Base-by-base conservation (phyloP, 2,329 filamentous ascomycete species). In the Ascocoryne sarcoides region DNA sequence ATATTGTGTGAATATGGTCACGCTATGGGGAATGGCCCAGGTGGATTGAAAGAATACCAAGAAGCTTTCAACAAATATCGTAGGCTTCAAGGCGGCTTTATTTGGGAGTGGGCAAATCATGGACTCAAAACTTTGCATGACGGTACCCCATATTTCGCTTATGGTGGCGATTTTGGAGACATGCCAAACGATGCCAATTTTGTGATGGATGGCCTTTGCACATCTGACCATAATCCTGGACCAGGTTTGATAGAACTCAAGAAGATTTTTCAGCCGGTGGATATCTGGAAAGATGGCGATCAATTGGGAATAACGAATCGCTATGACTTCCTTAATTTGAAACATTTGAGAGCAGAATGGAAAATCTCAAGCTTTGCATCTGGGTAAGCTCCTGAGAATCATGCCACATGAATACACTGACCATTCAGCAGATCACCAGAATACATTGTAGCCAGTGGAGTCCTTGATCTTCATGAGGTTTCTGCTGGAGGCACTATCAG, bases 11-110 rank as follows among this genome's bases (percentile, higher is more conserved):
- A 78, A 47, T 76, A 73, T 44, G 70, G 60, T 0, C 72, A 76
- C 51, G 79, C 82, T 1, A 85, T 86, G 82, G 82, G 82, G 4
- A 86, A 85, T 51, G 82, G 80, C 0, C 82, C 82, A 0, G 82
- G 82, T 1, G 74, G 73, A 23, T 66, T 86, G 9, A 71, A 80
- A 44, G 81, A 84, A 45, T 86, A 86, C 44, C 67, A 81, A 36
- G 66, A 77, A 30, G 67, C 70, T 0, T 86, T 84, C 62, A 42
- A 50, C 30, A 41, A 51, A 12, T 43, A 55, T 36, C 42, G 39
- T 23, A 47, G 53, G 19, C 33, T 57, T 1, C 51, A 55, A 39
- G 54, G 54, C 75, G 73, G 2, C 32, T 55, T 52, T 32, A 71
- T 81, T 50, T 81, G 76, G 76, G 76, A 80, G 52, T 81, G 76